phyloP scores from a whole-genome alignment of 1,139 yeast species.

The Nadsonia commutata region DNA sequence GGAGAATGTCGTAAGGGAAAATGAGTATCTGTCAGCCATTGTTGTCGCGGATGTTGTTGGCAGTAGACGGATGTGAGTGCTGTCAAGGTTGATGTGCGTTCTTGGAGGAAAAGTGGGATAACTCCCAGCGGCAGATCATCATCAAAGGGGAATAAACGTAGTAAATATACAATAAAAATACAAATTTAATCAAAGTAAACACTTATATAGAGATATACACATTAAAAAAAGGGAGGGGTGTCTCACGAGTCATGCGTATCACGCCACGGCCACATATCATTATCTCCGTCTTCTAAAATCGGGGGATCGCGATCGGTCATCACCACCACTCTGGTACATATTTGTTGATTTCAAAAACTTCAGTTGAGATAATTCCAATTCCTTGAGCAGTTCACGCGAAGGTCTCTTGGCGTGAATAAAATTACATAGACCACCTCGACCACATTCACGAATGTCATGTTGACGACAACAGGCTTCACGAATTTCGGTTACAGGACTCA shows the following conservation, averaged over 20 bases:
- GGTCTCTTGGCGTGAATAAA: constrained; percentile 71
- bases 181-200: too few species aligned
- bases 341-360: constrained; percentile 14
- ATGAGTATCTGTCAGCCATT: constrained; percentile 97
- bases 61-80: neutral
- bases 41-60: constrained; percentile 8
- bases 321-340: constrained; percentile 3
- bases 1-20: constrained; percentile 89
- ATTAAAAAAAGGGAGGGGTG: too few species aligned
- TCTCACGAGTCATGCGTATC: too few species aligned
- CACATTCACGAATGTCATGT: constrained; percentile 48
- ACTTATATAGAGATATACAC: too few species aligned
- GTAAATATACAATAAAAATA: too few species aligned
- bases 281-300: constrained; percentile 5
- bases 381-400: constrained; percentile 26
- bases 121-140: too few species aligned
- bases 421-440: constrained; percentile 71
- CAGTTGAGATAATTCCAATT: constrained; percentile 26
- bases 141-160: too few species aligned
- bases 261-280: too few species aligned
- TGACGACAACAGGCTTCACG: constrained; percentile 65
- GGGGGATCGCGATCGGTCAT: constrained; percentile 7
- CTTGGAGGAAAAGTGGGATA: too few species aligned
- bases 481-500: constrained; percentile 62
- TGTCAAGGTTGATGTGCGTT: too few species aligned